Percentiles rank a stretch among this genome's conserved stretches.
Evolutionary conservation across 768 basidiomycete genomes (phyloP).

Genomic region (Collybiopsis confluens): DNA sequence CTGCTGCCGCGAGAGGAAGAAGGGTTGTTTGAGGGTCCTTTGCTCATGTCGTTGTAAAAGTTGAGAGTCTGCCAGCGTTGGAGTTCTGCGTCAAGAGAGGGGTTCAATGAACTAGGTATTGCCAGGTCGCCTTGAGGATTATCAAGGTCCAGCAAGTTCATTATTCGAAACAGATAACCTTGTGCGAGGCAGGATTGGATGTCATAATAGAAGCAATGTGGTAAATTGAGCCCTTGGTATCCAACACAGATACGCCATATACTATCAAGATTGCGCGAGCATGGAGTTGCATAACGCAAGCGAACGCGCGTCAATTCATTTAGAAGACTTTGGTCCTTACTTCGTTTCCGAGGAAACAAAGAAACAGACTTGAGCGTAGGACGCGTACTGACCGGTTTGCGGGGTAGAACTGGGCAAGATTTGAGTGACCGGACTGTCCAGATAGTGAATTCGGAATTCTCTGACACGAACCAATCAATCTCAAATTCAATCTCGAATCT

Average conservation of each 20-base stretch:
- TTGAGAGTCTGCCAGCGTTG: constrained; percentile 37
- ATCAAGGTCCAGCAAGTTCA: constrained; percentile 11
- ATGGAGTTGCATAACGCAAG: constrained; percentile 32
- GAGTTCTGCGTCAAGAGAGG: constrained; percentile 28
- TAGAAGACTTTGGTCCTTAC: not conserved
- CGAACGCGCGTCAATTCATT: constrained; percentile 5
- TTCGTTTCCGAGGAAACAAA: too few relatives aligned
- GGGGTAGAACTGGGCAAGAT: not conserved
- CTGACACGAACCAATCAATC: too few relatives aligned
- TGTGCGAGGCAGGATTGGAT: constrained; percentile 26
- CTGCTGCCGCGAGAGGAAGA: constrained; percentile 9
- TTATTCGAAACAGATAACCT: constrained; percentile 15
- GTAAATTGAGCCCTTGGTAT: constrained; percentile 7
- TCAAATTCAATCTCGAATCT: too few relatives aligned
- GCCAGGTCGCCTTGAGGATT: constrained; percentile 6
- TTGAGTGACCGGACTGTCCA: not conserved
- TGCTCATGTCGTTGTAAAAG: constrained; percentile 42
- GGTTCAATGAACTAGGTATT: constrained; percentile 7
- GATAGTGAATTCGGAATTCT: constrained; percentile 8
- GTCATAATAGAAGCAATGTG: constrained; percentile 18
- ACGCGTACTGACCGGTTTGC: not conserved
- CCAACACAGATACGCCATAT: constrained; percentile 46
- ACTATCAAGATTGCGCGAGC: constrained; percentile 50
- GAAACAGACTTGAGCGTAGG: too few relatives aligned
- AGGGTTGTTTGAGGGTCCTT: constrained; percentile 17